phyloP scores from a whole-genome alignment of 495 filamentous ascomycete genomes.

The Glutinoglossum americanum region DNA sequence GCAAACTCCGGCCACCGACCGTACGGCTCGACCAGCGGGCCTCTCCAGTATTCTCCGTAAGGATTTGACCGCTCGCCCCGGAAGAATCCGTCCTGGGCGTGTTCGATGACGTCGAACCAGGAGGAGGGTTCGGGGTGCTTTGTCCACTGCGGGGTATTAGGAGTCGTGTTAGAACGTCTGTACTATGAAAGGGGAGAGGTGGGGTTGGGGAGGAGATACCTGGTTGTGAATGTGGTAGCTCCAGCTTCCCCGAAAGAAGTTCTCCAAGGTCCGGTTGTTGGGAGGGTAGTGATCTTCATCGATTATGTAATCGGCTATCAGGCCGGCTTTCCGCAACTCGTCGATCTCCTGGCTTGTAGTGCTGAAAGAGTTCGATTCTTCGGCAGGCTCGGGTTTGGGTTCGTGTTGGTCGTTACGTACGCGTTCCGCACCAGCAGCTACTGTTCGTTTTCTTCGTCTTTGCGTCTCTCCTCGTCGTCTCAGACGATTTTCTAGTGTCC shows the following conservation, averaged over 20 bases:
- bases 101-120: conserved; percentile 30
- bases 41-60: conserved; percentile 32
- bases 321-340: conserved; percentile 17
- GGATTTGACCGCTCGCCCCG: conserved; percentile 22
- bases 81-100: conserved; percentile 34
- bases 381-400: not conserved
- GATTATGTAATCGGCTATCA: conserved; percentile 19
- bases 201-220: conserved; percentile 12
- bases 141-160: conserved; percentile 26
- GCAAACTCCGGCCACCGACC: conserved; percentile 19
- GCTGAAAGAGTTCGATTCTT: conserved; percentile 12
- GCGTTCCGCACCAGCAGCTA: not conserved
- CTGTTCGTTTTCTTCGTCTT: not conserved
- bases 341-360: conserved; percentile 13
- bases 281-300: conserved; percentile 27
- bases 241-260: conserved; percentile 34
- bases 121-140: conserved; percentile 34
- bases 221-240: conserved; percentile 39
- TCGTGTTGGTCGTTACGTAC: not conserved
- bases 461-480: not conserved
- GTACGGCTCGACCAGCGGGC: conserved; percentile 18
- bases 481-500: not conserved
- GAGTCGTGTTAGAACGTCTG: conserved; percentile 3
- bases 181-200: not conserved
- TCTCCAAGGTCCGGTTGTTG: conserved; percentile 30